Conservation (phyloP, 148 eudicot species). For the Dianthus caryophyllus region DNA sequence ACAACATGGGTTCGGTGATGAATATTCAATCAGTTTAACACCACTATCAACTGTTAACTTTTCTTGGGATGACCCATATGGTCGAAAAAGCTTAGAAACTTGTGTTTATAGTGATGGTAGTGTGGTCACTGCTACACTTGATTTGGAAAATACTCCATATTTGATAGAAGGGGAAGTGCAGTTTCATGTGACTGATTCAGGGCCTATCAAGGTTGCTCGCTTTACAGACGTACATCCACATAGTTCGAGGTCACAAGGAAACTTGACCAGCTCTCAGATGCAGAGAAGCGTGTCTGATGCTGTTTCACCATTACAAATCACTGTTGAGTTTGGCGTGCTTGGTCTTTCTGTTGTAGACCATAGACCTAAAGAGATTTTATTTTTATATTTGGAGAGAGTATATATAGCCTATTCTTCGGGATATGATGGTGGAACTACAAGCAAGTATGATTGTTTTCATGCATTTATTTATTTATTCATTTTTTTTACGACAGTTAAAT, state of each 20-base stretch:
- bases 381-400: slow-evolving; percentile 75
- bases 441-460: slow-evolving; percentile 46
- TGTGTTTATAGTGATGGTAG: slow-evolving; percentile 35
- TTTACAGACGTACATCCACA: slow-evolving; percentile 42
- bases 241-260: slow-evolving; percentile 36
- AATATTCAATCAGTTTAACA: slow-evolving; percentile 53
- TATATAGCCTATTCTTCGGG: slow-evolving; percentile 88
- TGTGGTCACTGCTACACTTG: slow-evolving; percentile 34
- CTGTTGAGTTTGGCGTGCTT: slow-evolving; percentile 80
- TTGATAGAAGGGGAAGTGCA: slow-evolving; percentile 47
- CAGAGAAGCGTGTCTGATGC: slow-evolving; percentile 45
- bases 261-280: slow-evolving; percentile 40
- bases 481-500: background rate
- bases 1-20: slow-evolving; percentile 79
- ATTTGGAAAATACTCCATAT: slow-evolving; percentile 49
- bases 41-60: slow-evolving; percentile 76
- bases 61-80: slow-evolving; percentile 91
- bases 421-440: slow-evolving; percentile 83
- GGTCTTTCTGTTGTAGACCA: slow-evolving; percentile 86
- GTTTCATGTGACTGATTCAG: slow-evolving; percentile 53
- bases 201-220: slow-evolving; percentile 66
- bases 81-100: slow-evolving; percentile 54
- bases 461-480: background rate
- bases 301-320: slow-evolving; percentile 66
- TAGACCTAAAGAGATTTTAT: slow-evolving; percentile 80